Percentiles rank a stretch among this genome's conserved stretches.
Evolutionary conservation across 176 grass and related monocot species (phyloP).

Genomic region (Oropetium thomaeum): DNA sequence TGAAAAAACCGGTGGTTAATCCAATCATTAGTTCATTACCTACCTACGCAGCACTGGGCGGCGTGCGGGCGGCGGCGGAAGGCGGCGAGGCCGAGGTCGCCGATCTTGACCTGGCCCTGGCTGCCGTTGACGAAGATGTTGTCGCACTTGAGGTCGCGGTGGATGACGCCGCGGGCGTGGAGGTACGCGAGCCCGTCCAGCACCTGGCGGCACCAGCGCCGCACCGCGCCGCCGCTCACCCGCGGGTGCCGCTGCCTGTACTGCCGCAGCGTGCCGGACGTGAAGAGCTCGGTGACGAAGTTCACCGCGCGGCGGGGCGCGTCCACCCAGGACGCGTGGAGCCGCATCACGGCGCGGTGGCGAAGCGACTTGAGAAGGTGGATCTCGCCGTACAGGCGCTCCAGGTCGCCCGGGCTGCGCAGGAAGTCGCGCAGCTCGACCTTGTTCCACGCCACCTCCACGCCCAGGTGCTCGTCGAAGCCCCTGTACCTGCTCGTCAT

Average conservation of each 20-base stretch:
- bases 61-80: conserved; percentile 39
- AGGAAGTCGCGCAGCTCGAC: conserved; percentile 54
- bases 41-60: conserved; percentile 31
- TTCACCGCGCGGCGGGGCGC: conserved; percentile 36
- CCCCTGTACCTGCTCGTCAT: conserved; percentile 47
- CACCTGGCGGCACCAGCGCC: conserved; percentile 75
- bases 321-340: conserved; percentile 60
- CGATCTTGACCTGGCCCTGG: conserved; percentile 85
- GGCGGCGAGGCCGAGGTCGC: conserved; percentile 78
- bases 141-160: conserved; percentile 90
- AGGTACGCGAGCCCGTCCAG: conserved; percentile 68
- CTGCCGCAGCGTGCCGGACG: conserved; percentile 72
- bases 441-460: conserved; percentile 78
- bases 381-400: conserved; percentile 70
- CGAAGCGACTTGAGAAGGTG: conserved; percentile 59
- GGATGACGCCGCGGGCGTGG: conserved; percentile 62
- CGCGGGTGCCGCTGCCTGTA: conserved; percentile 43
- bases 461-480: conserved; percentile 62
- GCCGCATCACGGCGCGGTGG: conserved; percentile 63
- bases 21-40: background rate
- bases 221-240: conserved; percentile 46
- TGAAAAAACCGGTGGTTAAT: too few relatives aligned
- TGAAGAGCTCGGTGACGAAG: conserved; percentile 79
- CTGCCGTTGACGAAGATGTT: conserved; percentile 91
- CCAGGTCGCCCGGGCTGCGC: conserved; percentile 39